phyloP scores from a whole-genome alignment of 1,284 basidiomycete species.

The Porogramme epimiltina region DNA sequence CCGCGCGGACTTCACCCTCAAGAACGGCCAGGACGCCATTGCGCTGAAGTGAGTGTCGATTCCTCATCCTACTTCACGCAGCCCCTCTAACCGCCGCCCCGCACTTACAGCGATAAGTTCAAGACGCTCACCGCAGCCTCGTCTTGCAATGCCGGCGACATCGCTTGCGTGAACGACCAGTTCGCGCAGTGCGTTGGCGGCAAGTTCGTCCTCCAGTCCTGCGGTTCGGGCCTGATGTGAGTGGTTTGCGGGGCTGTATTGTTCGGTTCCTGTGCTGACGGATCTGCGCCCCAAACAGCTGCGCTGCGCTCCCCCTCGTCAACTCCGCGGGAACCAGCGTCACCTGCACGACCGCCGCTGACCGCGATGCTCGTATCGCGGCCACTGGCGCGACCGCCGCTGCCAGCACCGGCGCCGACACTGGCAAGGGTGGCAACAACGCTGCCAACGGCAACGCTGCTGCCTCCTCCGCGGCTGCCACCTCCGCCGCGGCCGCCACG shows the following conservation, averaged over 20 bases:
- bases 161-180: conserved; percentile 33
- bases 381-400: conserved; percentile 47
- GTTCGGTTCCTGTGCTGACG: not conserved
- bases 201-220: conserved; percentile 44
- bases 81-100: not conserved
- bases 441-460: not conserved
- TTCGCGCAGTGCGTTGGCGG: conserved; percentile 48
- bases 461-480: not conserved
- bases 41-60: conserved; percentile 46
- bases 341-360: conserved; percentile 53
- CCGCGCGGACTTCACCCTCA: conserved; percentile 38
- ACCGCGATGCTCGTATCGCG: conserved; percentile 52
- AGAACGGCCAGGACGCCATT: conserved; percentile 59
- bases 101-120: conserved; percentile 45
- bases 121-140: conserved; percentile 39
- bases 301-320: conserved; percentile 62
- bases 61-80: not conserved
- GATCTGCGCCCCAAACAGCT: conserved; percentile 25
- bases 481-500: conserved; percentile 1
- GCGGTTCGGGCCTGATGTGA: conserved; percentile 36
- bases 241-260: not conserved
- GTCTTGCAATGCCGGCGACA: conserved; percentile 44
- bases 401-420: conserved; percentile 1
- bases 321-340: conserved; percentile 56
- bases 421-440: not conserved